Percentiles rank a stretch among this genome's conserved stretches.
Evolutionary conservation across 768 basidiomycete genomes (phyloP).

Genomic region (Pleurotus cornucopiae): DNA sequence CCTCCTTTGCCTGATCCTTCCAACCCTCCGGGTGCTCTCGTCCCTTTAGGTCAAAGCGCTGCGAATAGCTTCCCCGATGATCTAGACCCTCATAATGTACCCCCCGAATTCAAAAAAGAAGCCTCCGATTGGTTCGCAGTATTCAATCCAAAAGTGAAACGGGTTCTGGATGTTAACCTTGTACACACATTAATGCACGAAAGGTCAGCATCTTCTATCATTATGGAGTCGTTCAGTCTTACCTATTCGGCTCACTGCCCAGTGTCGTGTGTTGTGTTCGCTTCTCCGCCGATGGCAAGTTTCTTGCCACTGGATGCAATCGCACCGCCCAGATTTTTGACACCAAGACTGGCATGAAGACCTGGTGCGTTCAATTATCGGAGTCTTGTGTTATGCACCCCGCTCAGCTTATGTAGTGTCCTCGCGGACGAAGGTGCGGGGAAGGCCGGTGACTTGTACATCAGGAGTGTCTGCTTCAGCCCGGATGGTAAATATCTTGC

Average conservation of each 20-base stretch:
- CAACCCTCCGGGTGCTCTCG: conserved; percentile 6
- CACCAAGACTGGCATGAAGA: conserved; percentile 81
- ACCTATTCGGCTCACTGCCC: neutral
- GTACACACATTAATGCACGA: conserved; percentile 81
- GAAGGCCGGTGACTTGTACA: conserved; percentile 82
- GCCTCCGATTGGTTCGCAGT: conserved; percentile 84
- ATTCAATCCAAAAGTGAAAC: conserved; percentile 74
- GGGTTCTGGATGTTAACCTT: conserved; percentile 66
- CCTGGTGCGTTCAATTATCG: conserved; percentile 52
- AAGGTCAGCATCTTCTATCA: conserved; percentile 45
- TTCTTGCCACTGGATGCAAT: conserved; percentile 90
- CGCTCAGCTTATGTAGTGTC: conserved; percentile 40
- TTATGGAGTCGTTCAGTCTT: too few species aligned
- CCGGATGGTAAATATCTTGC: conserved; percentile 91
- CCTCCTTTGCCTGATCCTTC: conserved; percentile 8
- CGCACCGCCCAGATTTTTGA: conserved; percentile 94
- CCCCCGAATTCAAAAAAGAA: conserved; percentile 57
- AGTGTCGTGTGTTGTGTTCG: conserved; percentile 83
- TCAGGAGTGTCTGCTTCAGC: conserved; percentile 90
- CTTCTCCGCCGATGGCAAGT: conserved; percentile 92
- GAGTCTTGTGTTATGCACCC: neutral
- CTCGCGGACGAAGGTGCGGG: conserved; percentile 73
- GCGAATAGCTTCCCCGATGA: conserved; percentile 43
- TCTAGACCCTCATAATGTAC: conserved; percentile 38
- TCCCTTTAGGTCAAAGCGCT: conserved; percentile 14